Percentiles rank a stretch among this genome's conserved stretches.
Conservation (phyloP, 192 early-diverging fungal genomes). For the Phlyctochytrium planicorne region DNA sequence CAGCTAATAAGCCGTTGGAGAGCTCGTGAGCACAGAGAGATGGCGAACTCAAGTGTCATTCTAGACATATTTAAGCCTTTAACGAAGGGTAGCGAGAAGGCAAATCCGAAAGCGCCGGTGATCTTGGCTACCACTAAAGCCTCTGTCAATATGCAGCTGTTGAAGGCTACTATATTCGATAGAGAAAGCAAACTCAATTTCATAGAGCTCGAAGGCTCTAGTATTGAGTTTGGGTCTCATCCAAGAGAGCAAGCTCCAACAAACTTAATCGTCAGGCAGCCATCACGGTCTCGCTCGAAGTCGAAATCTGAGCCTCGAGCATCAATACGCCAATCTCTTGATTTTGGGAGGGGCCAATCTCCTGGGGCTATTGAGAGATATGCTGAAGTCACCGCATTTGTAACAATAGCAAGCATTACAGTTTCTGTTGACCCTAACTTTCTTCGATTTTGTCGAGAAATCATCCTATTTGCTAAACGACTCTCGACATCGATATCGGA, state of each 20-base stretch:
- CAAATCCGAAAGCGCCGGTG: too few species aligned
- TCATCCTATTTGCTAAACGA: constrained; percentile 31
- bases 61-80: neutral
- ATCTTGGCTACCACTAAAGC: too few species aligned
- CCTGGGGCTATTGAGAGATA: neutral
- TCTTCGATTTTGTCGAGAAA: constrained; percentile 39
- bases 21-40: neutral
- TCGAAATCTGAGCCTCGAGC: neutral
- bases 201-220: neutral
- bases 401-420: neutral
- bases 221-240: neutral
- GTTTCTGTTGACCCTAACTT: constrained; percentile 39
- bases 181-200: neutral
- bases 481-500: neutral
- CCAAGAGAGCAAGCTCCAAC: neutral
- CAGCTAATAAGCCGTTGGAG: neutral
- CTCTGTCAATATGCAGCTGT: neutral
- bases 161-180: neutral
- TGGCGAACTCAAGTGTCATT: neutral
- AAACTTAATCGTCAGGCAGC: neutral
- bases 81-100: too few species aligned
- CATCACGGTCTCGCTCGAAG: neutral
- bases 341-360: neutral
- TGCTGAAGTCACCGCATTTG: neutral
- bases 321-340: neutral